Conservation (phyloP, 2,329 filamentous ascomycete species). For the Leptographium wingfieldii region DNA sequence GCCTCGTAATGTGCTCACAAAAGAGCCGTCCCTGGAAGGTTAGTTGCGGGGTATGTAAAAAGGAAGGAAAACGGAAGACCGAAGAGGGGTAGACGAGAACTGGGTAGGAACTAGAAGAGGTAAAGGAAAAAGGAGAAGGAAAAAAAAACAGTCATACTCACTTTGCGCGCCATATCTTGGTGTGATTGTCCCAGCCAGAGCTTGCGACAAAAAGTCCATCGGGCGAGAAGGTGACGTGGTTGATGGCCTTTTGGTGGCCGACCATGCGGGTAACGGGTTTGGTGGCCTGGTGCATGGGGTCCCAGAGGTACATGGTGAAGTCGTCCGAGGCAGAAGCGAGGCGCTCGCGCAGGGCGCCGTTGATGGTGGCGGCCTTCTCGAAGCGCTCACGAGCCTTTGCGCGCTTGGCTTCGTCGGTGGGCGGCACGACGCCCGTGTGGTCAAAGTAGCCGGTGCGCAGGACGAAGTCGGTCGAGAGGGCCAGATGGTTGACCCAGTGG, state of each 20-base stretch:
- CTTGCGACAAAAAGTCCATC: slow-evolving; percentile 82
- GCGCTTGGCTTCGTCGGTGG: slow-evolving; percentile 55
- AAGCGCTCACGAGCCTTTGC: slow-evolving; percentile 71
- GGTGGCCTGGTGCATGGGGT: slow-evolving; percentile 55
- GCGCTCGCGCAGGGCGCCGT: slow-evolving; percentile 67
- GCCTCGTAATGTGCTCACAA: slow-evolving; percentile 75
- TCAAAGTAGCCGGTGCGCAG: slow-evolving; percentile 79
- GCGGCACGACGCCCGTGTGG: slow-evolving; percentile 57
- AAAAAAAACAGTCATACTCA: slow-evolving; percentile 30
- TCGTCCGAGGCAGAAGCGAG: slow-evolving; percentile 80
- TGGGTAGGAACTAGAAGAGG: too few relatives aligned
- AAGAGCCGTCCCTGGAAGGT: slow-evolving; percentile 47
- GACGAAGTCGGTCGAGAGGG: slow-evolving; percentile 84
- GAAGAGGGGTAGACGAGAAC: not conserved
- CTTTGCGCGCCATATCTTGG: slow-evolving; percentile 78
- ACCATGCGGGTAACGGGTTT: slow-evolving; percentile 81
- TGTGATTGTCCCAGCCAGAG: slow-evolving; percentile 85
- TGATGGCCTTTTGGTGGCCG: slow-evolving; percentile 96
- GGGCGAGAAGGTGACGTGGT: slow-evolving; percentile 88
- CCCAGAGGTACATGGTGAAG: slow-evolving; percentile 94
- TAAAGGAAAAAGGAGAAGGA: too few relatives aligned
- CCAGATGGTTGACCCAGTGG: slow-evolving; percentile 93
- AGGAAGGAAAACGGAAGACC: not conserved
- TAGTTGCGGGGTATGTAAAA: not conserved
- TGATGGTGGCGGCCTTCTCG: slow-evolving; percentile 67